These are phyloP conservation scores for Sporothrix euskadiensis DNA, from an alignment of 2,329 filamentous ascomycete genomes.

Conservation along the genomic window DNA sequence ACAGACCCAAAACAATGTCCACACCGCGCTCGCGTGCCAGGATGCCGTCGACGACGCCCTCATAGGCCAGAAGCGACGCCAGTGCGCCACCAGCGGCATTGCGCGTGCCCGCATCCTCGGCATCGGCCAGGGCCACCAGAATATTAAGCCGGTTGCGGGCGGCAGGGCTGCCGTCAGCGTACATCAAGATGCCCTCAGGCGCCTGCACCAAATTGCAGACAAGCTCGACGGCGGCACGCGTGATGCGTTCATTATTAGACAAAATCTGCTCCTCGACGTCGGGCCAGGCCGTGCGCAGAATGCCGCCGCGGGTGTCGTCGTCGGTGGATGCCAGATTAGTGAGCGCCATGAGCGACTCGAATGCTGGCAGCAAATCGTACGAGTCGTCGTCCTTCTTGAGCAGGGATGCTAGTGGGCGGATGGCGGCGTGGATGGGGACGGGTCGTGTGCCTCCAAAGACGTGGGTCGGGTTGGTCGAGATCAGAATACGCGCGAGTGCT, in stretches of 20 bases:
- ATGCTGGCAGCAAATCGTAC: constrained; percentile 79
- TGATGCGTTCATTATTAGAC: constrained; percentile 70
- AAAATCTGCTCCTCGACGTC: constrained; percentile 82
- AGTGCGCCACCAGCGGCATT: constrained; percentile 85
- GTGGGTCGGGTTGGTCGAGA: constrained; percentile 79
- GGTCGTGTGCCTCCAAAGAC: constrained; percentile 79
- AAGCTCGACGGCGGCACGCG: constrained; percentile 82
- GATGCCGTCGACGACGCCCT: constrained; percentile 70
- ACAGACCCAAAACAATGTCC: constrained; percentile 76
- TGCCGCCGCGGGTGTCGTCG: constrained; percentile 63
- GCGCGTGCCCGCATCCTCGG: constrained; percentile 76
- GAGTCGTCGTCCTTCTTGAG: constrained; percentile 53
- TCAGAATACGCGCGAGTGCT: constrained; percentile 79
- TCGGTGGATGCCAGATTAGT: constrained; percentile 89
- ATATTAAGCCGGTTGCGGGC: constrained; percentile 77
- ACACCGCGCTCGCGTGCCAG: constrained; percentile 71
- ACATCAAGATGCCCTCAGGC: constrained; percentile 66
- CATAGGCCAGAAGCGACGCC: constrained; percentile 78
- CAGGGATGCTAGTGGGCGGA: constrained; percentile 76
- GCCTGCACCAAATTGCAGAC: constrained; percentile 84
- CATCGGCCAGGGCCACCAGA: constrained; percentile 82
- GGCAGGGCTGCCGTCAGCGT: constrained; percentile 62
- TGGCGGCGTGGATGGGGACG: constrained; percentile 73
- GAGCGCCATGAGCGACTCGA: constrained; percentile 86
- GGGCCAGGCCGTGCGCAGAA: constrained; percentile 72